Conservation (phyloP, 441 rosid species). For the Populus hybrid region DNA sequence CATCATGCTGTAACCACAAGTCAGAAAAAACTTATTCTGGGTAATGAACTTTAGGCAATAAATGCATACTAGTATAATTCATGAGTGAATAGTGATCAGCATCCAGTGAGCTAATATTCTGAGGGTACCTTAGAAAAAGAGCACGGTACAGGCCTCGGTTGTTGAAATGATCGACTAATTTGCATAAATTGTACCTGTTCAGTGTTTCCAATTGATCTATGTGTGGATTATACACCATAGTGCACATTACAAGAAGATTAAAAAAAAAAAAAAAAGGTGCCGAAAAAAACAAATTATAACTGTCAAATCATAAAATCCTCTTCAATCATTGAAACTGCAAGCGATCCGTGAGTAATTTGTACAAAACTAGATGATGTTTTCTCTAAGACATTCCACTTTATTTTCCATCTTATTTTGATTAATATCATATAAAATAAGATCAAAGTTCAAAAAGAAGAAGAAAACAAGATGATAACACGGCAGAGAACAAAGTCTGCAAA, state of each 20-base stretch:
- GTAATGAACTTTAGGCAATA: neutral
- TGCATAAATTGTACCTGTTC: slow-evolving; percentile 77
- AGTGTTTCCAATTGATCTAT: slow-evolving; percentile 21
- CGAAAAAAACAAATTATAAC: slow-evolving; percentile 1
- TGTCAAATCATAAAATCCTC: neutral
- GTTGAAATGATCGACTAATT: slow-evolving; percentile 77
- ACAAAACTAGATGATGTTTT: neutral
- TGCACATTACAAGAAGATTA: slow-evolving; percentile 5
- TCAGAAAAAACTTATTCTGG: neutral
- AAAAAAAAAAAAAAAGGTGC: slow-evolving; percentile 3
- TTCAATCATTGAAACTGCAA: slow-evolving; percentile 7
- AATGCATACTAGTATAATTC: neutral
- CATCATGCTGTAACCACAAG: slow-evolving; percentile 64
- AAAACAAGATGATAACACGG: neutral
- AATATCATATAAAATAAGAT: neutral
- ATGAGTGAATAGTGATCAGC: neutral
- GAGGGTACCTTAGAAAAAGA: slow-evolving; percentile 69
- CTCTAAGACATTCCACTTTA: neutral
- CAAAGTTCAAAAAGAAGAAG: neutral
- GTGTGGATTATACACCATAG: neutral
- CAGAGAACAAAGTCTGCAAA: neutral
- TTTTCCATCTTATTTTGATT: neutral
- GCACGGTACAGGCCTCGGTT: slow-evolving; percentile 83
- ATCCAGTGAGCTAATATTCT: slow-evolving; percentile 8
- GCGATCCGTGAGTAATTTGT: neutral